Evolutionary conservation across 768 basidiomycete species (phyloP).

Genomic region (Boletus edulis): DNA sequence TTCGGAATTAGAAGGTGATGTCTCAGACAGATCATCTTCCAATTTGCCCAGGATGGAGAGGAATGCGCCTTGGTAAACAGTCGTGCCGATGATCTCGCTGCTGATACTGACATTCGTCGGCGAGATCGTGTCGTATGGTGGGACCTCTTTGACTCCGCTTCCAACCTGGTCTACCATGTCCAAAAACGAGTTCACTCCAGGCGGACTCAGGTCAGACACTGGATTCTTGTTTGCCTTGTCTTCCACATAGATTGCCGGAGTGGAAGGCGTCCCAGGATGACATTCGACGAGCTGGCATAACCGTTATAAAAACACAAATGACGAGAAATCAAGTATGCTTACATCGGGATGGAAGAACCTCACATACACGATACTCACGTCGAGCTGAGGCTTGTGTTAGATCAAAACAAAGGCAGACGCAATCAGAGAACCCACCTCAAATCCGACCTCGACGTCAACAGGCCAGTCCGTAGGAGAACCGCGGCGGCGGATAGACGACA

Average conservation of each 20-base stretch:
- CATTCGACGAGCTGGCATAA: slow-evolving; percentile 10
- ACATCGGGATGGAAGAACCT: slow-evolving; percentile 24
- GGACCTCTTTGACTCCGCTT: background rate
- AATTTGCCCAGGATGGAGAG: slow-evolving; percentile 5
- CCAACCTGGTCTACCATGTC: background rate
- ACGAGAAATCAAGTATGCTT: background rate
- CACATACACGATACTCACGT: slow-evolving; percentile 22
- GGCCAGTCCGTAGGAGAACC: background rate
- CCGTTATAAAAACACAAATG: background rate
- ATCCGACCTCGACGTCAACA: slow-evolving; percentile 9
- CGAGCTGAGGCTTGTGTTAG: slow-evolving; percentile 1
- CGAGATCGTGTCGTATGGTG: slow-evolving; percentile 14
- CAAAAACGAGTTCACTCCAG: slow-evolving; percentile 15
- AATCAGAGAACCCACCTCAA: slow-evolving; percentile 3
- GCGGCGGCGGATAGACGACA: slow-evolving; percentile 7
- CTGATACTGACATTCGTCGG: slow-evolving; percentile 4
- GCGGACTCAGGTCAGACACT: background rate
- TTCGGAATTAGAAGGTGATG: background rate
- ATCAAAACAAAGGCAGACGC: background rate
- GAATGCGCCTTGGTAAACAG: slow-evolving; percentile 6
- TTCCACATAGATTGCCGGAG: slow-evolving; percentile 21
- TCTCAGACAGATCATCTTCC: background rate
- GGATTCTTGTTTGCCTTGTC: slow-evolving; percentile 12
- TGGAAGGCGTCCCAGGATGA: slow-evolving; percentile 10
- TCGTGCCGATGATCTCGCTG: slow-evolving; percentile 16